These are phyloP conservation scores for Colletotrichum godetiae DNA, from an alignment of 2,329 filamentous ascomycete genomes.

Conservation along the genomic window DNA sequence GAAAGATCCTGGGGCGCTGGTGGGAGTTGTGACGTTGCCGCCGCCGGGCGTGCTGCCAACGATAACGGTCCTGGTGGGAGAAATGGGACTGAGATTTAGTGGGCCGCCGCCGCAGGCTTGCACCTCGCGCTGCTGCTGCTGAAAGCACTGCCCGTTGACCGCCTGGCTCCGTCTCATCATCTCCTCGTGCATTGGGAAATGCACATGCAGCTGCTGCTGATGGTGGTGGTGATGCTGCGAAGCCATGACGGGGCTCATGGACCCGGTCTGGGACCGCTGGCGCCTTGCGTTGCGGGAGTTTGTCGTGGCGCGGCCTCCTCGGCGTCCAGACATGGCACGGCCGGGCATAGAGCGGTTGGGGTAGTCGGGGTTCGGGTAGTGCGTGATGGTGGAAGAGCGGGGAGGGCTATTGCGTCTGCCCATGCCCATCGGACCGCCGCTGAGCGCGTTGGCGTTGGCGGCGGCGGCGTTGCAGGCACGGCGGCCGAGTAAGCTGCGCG, in stretches of 20 bases:
- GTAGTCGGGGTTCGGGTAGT: slow-evolving; percentile 37
- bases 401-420: slow-evolving; percentile 41
- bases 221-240: neutral
- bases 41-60: neutral
- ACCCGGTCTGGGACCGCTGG: slow-evolving; percentile 17
- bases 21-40: neutral
- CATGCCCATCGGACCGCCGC: neutral
- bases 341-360: slow-evolving; percentile 42
- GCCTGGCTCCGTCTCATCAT: neutral
- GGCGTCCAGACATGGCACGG: slow-evolving; percentile 46
- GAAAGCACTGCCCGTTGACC: neutral
- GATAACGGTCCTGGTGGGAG: neutral
- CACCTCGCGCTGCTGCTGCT: neutral
- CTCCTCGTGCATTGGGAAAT: neutral
- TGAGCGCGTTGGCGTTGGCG: slow-evolving; percentile 28
- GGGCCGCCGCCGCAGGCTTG: neutral
- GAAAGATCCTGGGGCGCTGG: neutral
- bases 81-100: neutral
- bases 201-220: neutral
- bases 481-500: neutral
- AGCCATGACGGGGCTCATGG: neutral
- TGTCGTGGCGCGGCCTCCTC: slow-evolving; percentile 47
- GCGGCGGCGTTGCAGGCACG: slow-evolving; percentile 9
- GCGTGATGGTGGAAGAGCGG: slow-evolving; percentile 1
- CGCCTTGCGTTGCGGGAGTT: slow-evolving; percentile 28